A percentile compares a stretch with the other conserved stretches of the same genome.
These are phyloP conservation scores for Mycena crocata DNA, from an alignment of 768 basidiomycete species.

Conservation along the genomic window DNA sequence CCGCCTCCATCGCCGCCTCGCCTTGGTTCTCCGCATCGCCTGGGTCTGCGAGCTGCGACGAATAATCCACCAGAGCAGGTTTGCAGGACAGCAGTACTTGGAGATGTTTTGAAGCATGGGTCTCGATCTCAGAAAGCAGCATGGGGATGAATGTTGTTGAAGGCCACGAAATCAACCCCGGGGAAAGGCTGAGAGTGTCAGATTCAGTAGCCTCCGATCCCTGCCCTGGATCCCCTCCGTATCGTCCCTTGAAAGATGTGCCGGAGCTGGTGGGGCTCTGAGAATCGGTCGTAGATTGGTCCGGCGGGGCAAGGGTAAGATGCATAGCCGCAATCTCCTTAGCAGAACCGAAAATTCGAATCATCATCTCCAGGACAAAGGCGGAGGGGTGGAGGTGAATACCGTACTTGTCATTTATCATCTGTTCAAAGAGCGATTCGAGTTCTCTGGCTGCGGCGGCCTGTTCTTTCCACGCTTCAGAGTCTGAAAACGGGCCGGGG, in stretches of 20 bases:
- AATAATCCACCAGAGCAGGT: constrained; percentile 55
- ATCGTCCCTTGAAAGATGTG: not conserved
- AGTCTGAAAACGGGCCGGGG: not conserved
- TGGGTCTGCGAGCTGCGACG: constrained; percentile 43
- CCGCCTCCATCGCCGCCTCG: constrained; percentile 41
- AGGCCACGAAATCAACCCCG: constrained; percentile 59
- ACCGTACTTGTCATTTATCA: constrained; percentile 66
- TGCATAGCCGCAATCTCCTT: constrained; percentile 60
- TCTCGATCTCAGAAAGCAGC: constrained; percentile 56
- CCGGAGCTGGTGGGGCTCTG: constrained; percentile 1
- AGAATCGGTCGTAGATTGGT: constrained; percentile 16
- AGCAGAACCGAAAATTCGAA: constrained; percentile 60
- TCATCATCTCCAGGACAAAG: constrained; percentile 57
- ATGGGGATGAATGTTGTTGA: constrained; percentile 58
- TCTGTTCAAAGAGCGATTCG: constrained; percentile 69
- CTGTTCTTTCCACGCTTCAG: constrained; percentile 54
- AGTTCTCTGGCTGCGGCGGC: constrained; percentile 55
- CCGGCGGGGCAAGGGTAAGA: constrained; percentile 67
- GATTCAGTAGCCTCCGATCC: not conserved
- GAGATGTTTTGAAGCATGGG: constrained; percentile 59
- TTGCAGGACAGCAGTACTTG: constrained; percentile 58
- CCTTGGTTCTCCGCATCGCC: constrained; percentile 37
- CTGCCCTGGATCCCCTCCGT: not conserved
- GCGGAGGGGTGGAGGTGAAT: constrained; percentile 65
- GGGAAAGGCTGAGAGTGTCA: constrained; percentile 50